phyloP scores from a whole-genome alignment of 140 eudicot genomes.

The Oenanthe javanica region DNA sequence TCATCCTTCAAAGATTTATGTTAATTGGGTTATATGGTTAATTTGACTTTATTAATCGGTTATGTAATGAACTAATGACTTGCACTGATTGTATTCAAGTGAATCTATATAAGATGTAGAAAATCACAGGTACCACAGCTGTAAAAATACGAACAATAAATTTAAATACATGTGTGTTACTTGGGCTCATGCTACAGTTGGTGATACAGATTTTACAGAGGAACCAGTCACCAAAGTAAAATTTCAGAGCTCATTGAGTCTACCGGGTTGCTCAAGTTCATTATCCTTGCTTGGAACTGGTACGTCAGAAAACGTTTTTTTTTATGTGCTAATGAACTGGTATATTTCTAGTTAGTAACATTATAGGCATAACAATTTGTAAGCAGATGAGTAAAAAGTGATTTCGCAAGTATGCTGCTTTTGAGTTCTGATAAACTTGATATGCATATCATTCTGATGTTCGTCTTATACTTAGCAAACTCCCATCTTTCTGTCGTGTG shows the following conservation, averaged over 20 bases:
- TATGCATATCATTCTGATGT: not conserved
- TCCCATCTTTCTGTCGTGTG: not conserved
- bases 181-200: slow-evolving; percentile 23
- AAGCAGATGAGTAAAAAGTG: not conserved
- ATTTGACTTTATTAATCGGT: not conserved
- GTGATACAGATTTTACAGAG: slow-evolving; percentile 44
- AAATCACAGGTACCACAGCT: not conserved
- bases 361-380: not conserved
- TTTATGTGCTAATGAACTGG: not conserved
- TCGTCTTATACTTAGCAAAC: not conserved
- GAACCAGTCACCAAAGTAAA: slow-evolving; percentile 82
- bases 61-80: not conserved
- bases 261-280: slow-evolving; percentile 71
- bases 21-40: not conserved
- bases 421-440: not conserved
- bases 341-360: not conserved
- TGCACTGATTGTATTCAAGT: no score
- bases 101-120: not conserved
- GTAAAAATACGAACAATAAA: not conserved
- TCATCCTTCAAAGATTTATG: not conserved
- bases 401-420: slow-evolving; percentile 4
- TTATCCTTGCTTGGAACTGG: slow-evolving; percentile 91
- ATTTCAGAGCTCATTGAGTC: slow-evolving; percentile 51
- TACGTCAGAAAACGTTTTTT: slow-evolving; percentile 16
- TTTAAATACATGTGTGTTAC: not conserved